These are phyloP conservation scores for Vanrija sp. DNA, from an alignment of 1,284 basidiomycete species.

Conservation along the genomic window DNA sequence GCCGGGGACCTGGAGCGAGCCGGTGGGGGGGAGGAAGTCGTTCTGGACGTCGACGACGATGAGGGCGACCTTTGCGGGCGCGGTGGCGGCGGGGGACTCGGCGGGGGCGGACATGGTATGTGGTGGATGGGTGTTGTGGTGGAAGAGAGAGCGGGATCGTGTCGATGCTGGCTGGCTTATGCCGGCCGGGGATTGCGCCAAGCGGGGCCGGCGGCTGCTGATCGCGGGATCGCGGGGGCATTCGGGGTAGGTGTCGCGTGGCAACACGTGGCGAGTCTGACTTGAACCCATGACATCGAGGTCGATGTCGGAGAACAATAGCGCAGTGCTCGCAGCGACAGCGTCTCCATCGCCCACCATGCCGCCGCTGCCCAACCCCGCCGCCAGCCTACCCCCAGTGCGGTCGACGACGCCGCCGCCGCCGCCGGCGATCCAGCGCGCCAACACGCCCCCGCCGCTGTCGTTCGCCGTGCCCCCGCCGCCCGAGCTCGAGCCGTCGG, in stretches of 20 bases:
- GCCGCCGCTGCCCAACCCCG: background rate
- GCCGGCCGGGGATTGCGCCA: background rate
- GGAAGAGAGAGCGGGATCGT: background rate
- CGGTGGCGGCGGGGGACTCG: background rate
- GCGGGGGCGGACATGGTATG: background rate
- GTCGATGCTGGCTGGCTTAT: background rate
- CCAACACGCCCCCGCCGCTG: no score
- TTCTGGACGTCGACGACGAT: conserved; percentile 61
- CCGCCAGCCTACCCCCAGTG: background rate
- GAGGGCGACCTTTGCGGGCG: conserved; percentile 50
- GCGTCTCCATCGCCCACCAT: background rate
- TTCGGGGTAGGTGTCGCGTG: no score
- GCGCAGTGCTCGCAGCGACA: no score
- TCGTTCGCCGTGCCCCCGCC: conserved; percentile 12
- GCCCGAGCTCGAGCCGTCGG: conserved; percentile 10
- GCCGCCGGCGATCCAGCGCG: background rate
- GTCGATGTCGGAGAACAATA: no score
- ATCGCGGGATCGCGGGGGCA: no score
- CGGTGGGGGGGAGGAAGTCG: conserved; percentile 62
- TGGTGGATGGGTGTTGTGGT: background rate
- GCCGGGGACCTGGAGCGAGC: conserved; percentile 55
- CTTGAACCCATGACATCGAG: no score
- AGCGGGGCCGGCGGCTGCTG: no score
- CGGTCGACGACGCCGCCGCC: background rate
- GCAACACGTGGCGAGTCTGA: no score